Evolutionary conservation across 2,329 filamentous ascomycete genomes (phyloP).

Genomic region (Phoma sp.): DNA sequence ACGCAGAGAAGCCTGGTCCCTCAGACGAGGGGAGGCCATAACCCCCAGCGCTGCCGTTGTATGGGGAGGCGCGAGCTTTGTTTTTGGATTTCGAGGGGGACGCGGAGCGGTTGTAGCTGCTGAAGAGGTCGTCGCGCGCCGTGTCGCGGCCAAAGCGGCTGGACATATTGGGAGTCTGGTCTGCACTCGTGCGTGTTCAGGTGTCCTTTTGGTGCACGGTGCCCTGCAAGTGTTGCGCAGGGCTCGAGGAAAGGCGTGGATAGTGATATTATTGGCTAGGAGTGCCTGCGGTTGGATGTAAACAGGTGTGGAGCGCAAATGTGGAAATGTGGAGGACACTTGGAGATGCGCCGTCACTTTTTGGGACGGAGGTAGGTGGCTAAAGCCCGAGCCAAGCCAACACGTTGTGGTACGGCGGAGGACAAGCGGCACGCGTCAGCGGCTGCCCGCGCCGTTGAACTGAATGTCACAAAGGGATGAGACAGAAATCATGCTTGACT

Average conservation of each 20-base stretch:
- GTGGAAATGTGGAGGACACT: slow-evolving; percentile 29
- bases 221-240: background rate
- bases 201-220: background rate
- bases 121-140: slow-evolving; percentile 50
- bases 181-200: background rate
- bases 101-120: slow-evolving; percentile 47
- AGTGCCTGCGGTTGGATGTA: background rate
- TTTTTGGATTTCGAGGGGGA: slow-evolving; percentile 48
- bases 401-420: slow-evolving; percentile 1
- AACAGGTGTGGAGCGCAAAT: slow-evolving; percentile 6
- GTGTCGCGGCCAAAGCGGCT: slow-evolving; percentile 30
- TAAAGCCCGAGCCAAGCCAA: slow-evolving; percentile 24
- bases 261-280: background rate
- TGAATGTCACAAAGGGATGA: background rate
- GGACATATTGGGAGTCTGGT: slow-evolving; percentile 23
- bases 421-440: background rate
- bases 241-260: background rate
- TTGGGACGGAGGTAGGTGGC: slow-evolving; percentile 22
- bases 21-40: slow-evolving; percentile 18
- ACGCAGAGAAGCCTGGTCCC: slow-evolving; percentile 37
- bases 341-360: slow-evolving; percentile 19
- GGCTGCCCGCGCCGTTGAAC: slow-evolving; percentile 8
- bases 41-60: slow-evolving; percentile 19
- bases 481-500: background rate
- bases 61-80: slow-evolving; percentile 27